These are phyloP conservation scores for Xanthoconium separans DNA, from an alignment of 1,284 basidiomycete genomes.

Conservation along the genomic window DNA sequence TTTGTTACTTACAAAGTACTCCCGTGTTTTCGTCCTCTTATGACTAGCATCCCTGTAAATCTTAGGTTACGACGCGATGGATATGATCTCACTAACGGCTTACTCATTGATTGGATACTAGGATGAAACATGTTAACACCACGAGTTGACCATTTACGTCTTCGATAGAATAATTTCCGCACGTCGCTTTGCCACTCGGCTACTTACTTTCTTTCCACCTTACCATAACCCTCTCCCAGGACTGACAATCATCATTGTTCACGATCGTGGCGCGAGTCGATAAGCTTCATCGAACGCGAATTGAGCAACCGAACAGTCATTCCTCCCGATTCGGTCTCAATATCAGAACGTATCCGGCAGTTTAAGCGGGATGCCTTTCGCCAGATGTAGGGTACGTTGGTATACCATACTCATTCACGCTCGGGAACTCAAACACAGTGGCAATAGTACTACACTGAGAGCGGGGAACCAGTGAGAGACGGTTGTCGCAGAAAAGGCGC, in stretches of 20 bases:
- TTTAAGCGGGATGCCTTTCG: conserved; percentile 24
- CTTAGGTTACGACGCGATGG: conserved; percentile 23
- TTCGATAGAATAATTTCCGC: too few relatives aligned
- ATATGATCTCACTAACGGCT: conserved; percentile 27
- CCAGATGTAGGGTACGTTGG: conserved; percentile 27
- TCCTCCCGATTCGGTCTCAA: not conserved
- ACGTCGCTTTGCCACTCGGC: not conserved
- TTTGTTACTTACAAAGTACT: not conserved
- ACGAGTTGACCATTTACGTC: too few relatives aligned
- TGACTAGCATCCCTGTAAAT: conserved; percentile 17
- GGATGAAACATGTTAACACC: too few relatives aligned
- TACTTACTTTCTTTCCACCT: not conserved
- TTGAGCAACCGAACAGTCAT: not conserved
- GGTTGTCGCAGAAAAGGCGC: conserved; percentile 21
- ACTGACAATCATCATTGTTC: not conserved
- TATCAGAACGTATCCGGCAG: not conserved
- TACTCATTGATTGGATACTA: conserved; percentile 4
- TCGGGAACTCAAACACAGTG: conserved; percentile 1
- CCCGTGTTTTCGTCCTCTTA: conserved; percentile 7
- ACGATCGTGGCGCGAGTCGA: conserved; percentile 1
- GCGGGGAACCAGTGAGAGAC: conserved; percentile 18
- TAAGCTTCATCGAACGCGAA: not conserved
- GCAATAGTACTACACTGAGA: conserved; percentile 28
- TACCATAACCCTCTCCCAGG: not conserved
- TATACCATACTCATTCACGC: conserved; percentile 6